Evolutionary conservation across 1,139 yeast genomes (phyloP).

Genomic region (Geotrichum candidum): DNA sequence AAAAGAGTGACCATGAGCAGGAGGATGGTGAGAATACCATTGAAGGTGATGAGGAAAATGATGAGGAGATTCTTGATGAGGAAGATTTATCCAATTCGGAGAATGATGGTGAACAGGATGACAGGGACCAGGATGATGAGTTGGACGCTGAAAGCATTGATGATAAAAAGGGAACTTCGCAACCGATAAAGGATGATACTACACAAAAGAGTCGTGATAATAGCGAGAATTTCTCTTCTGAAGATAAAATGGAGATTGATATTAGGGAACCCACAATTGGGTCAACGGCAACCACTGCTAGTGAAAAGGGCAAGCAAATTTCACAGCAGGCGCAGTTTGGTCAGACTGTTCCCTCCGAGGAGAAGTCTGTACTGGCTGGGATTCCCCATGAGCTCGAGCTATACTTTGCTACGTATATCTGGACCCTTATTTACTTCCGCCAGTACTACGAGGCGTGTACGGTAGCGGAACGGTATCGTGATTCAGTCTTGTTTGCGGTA

Average conservation of each 20-base stretch:
- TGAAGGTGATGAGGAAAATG: neutral
- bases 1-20: neutral
- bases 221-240: neutral
- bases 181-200: neutral
- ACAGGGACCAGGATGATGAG: neutral
- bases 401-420: conserved; percentile 14
- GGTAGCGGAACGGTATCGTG: conserved; percentile 3
- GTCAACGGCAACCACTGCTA: neutral
- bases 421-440: conserved; percentile 12
- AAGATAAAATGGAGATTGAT: conserved; percentile 4
- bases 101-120: neutral
- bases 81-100: neutral
- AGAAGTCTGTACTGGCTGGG: neutral
- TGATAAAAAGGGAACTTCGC: neutral
- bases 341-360: neutral
- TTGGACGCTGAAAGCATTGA: neutral
- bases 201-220: neutral
- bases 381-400: conserved; percentile 12
- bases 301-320: neutral
- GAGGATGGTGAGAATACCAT: neutral
- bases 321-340: neutral
- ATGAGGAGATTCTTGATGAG: neutral
- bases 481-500: conserved; percentile 5
- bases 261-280: neutral
- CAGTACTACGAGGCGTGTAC: conserved; percentile 8